phyloP scores from a whole-genome alignment of 1,284 basidiomycete species.

The Cryptococcus wingfieldii region DNA sequence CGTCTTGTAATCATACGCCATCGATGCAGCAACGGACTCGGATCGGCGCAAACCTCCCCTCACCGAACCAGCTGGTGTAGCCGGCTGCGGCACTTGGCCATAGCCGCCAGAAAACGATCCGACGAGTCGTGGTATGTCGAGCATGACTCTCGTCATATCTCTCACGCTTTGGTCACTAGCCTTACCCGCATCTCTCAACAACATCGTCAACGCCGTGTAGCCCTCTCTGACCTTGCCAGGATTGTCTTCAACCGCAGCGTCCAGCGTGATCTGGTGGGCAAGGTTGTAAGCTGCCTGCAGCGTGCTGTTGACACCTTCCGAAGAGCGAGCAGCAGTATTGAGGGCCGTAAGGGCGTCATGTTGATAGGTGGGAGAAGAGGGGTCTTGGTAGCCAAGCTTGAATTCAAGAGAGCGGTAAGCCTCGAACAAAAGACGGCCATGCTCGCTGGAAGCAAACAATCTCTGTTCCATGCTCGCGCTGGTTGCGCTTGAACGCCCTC shows the following conservation, averaged over 20 bases:
- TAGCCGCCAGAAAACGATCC: slow-evolving; percentile 1
- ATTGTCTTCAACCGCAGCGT: slow-evolving; percentile 22
- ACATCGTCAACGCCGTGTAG: slow-evolving; percentile 18
- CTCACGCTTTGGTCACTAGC: slow-evolving; percentile 38
- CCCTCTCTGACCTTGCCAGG: slow-evolving; percentile 17
- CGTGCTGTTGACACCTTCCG: slow-evolving; percentile 30
- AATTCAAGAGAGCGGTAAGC: slow-evolving; percentile 32
- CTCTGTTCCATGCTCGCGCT: slow-evolving; percentile 11
- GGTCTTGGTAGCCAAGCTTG: slow-evolving; percentile 19
- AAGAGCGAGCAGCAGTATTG: slow-evolving; percentile 19
- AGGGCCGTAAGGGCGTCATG: slow-evolving; percentile 17
- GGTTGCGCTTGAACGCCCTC: slow-evolving; percentile 12
- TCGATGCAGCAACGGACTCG: slow-evolving; percentile 5
- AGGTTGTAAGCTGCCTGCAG: slow-evolving; percentile 25
- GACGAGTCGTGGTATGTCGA: slow-evolving; percentile 29
- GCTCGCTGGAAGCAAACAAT: slow-evolving; percentile 24
- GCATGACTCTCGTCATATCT: slow-evolving; percentile 37
- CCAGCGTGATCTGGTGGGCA: slow-evolving; percentile 21
- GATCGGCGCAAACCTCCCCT: slow-evolving; percentile 3
- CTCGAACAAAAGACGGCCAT: slow-evolving; percentile 40
- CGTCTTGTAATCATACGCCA: slow-evolving; percentile 3
- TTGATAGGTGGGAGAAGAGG: background rate
- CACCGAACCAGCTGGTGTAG: too few species aligned
- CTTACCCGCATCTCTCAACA: slow-evolving; percentile 32
- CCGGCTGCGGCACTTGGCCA: too few species aligned